Evolutionary conservation across 1,284 basidiomycete genomes (phyloP).

Genomic region (Cutaneotrichosporon sp.): DNA sequence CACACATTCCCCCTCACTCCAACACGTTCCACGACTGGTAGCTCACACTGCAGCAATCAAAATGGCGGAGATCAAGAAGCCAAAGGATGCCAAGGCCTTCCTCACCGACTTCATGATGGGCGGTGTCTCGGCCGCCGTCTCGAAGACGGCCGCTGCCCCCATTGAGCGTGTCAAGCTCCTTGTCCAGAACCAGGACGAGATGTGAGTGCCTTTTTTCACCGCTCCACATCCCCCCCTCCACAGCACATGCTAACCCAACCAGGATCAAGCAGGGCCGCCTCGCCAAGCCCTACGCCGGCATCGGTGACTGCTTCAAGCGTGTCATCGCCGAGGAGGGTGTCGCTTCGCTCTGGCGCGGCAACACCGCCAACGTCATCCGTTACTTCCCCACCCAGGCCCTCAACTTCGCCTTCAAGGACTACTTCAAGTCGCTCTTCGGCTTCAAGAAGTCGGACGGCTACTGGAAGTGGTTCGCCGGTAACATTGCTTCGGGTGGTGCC

Average conservation of each 20-base stretch:
- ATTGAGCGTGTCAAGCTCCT: constrained; percentile 98
- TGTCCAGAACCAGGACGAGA: constrained; percentile 85
- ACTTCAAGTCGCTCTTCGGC: constrained; percentile 93
- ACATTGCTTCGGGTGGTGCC: constrained; percentile 94
- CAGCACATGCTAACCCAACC: neutral
- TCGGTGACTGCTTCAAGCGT: constrained; percentile 81
- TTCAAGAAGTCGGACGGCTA: constrained; percentile 87
- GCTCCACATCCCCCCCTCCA: neutral
- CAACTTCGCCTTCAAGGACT: constrained; percentile 98
- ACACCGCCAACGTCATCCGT: constrained; percentile 96
- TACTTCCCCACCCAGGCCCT: constrained; percentile 97
- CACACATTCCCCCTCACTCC: neutral
- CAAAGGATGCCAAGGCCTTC: constrained; percentile 55
- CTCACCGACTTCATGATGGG: constrained; percentile 55
- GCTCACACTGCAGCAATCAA: constrained; percentile 18
- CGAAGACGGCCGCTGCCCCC: constrained; percentile 96
- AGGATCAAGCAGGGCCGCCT: constrained; percentile 96
- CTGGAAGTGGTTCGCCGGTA: constrained; percentile 87
- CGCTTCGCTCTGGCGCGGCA: constrained; percentile 89
- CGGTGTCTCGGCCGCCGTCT: constrained; percentile 67
- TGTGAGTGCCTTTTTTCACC: constrained; percentile 43
- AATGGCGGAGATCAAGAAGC: constrained; percentile 52
- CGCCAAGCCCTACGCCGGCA: constrained; percentile 87
- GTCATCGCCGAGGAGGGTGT: constrained; percentile 90
- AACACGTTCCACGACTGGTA: neutral